These are phyloP conservation scores for Afroboletus lepidellus DNA, from an alignment of 1,284 basidiomycete species.

Conservation along the genomic window DNA sequence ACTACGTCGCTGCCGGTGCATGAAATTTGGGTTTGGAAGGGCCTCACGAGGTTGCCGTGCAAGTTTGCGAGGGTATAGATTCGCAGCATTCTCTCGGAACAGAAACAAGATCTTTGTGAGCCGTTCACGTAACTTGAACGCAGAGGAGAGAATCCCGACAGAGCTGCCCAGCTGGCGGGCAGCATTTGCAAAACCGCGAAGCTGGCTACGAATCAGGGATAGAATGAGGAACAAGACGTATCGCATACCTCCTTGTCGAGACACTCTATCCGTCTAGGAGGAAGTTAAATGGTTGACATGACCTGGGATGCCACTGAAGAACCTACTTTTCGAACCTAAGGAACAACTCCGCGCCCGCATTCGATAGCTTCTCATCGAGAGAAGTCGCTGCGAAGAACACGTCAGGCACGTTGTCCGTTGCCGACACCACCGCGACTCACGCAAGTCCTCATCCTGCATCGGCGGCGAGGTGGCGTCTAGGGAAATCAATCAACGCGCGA, in stretches of 20 bases:
- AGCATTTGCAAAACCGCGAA: constrained; percentile 35
- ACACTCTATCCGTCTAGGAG: constrained; percentile 31
- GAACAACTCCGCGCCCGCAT: constrained; percentile 36
- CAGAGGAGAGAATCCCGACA: constrained; percentile 36
- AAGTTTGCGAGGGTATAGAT: constrained; percentile 34
- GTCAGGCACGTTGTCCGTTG: constrained; percentile 8
- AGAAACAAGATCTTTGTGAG: constrained; percentile 36
- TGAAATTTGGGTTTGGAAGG: constrained; percentile 36
- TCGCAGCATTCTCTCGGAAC: constrained; percentile 37
- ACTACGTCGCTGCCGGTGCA: constrained; percentile 34
- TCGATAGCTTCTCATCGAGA: constrained; percentile 35
- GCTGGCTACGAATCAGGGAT: constrained; percentile 23
- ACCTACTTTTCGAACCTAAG: constrained; percentile 33
- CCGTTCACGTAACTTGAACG: constrained; percentile 35
- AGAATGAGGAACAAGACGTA: background rate
- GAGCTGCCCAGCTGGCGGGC: constrained; percentile 36
- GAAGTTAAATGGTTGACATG: background rate
- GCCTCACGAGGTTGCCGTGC: constrained; percentile 32
- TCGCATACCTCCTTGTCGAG: constrained; percentile 35
- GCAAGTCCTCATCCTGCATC: constrained; percentile 61
- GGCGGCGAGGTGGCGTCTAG: constrained; percentile 39
- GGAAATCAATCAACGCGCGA: constrained; percentile 5
- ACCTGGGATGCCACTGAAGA: background rate
- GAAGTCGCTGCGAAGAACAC: constrained; percentile 26
- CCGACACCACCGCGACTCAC: constrained; percentile 29